Evolutionary conservation across 2,329 filamentous ascomycete genomes (phyloP).

Genomic region (Penicillium sp.): DNA sequence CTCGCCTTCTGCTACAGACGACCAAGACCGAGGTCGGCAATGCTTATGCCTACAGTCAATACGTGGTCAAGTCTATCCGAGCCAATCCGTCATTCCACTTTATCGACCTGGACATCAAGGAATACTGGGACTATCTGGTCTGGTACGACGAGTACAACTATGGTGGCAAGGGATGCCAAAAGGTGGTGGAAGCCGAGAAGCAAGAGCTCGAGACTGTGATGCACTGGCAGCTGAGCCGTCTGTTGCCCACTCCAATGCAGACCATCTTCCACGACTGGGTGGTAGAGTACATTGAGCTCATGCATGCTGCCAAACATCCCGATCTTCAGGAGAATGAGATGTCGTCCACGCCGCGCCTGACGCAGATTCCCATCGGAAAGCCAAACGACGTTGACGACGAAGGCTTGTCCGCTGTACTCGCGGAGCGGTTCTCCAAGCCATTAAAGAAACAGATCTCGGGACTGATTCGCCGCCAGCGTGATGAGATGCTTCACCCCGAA

Average conservation of each 20-base stretch:
- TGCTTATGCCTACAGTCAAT: slow-evolving; percentile 93
- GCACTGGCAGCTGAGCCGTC: slow-evolving; percentile 96
- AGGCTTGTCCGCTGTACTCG: slow-evolving; percentile 59
- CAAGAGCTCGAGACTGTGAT: slow-evolving; percentile 86
- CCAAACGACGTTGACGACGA: slow-evolving; percentile 56
- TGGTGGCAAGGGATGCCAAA: slow-evolving; percentile 82
- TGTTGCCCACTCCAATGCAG: slow-evolving; percentile 74
- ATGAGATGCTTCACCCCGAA: slow-evolving; percentile 83
- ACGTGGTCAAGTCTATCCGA: slow-evolving; percentile 96
- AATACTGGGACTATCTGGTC: slow-evolving; percentile 98
- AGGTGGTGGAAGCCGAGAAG: slow-evolving; percentile 68
- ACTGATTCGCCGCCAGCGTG: slow-evolving; percentile 78
- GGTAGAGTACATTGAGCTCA: slow-evolving; percentile 87
- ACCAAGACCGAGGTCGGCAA: slow-evolving; percentile 96
- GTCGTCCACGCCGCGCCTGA: slow-evolving; percentile 54
- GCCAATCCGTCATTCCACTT: slow-evolving; percentile 94
- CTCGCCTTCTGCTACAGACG: slow-evolving; percentile 84
- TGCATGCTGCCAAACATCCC: slow-evolving; percentile 79
- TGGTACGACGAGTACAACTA: slow-evolving; percentile 99
- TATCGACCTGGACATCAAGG: slow-evolving; percentile 91
- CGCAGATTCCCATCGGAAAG: slow-evolving; percentile 56
- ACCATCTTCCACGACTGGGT: slow-evolving; percentile 86
- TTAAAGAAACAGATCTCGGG: slow-evolving; percentile 80
- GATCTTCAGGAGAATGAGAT: slow-evolving; percentile 46
- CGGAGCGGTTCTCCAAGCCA: slow-evolving; percentile 79